phyloP scores from a whole-genome alignment of 2,329 filamentous ascomycete species.

The Fusarium anguioides region DNA sequence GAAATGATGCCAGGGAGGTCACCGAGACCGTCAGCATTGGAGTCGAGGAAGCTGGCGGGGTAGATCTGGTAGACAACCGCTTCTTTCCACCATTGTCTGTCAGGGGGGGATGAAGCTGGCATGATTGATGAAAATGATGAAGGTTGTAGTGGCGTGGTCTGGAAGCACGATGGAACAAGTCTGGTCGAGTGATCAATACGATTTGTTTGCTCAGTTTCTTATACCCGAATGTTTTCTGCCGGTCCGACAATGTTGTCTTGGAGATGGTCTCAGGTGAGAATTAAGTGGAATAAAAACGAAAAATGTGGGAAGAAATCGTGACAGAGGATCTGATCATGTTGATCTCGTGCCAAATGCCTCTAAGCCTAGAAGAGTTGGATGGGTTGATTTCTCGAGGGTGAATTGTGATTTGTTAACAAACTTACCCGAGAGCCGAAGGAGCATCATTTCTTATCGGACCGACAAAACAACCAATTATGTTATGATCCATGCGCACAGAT shows the following conservation, averaged over 20 bases:
- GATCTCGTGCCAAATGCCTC: background rate
- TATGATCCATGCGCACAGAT: background rate
- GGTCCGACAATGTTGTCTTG: background rate
- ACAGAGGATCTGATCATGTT: background rate
- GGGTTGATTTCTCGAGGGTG: slow-evolving; percentile 8
- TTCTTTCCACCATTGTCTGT: slow-evolving; percentile 39
- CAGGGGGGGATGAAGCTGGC: slow-evolving; percentile 2
- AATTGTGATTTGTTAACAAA: slow-evolving; percentile 22
- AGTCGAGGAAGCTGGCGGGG: slow-evolving; percentile 41
- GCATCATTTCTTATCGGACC: background rate
- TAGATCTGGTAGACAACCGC: slow-evolving; percentile 52
- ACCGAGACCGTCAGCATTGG: slow-evolving; percentile 38
- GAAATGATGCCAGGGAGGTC: slow-evolving; percentile 42
- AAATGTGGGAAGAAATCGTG: background rate
- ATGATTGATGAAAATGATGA: background rate
- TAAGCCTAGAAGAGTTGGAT: background rate
- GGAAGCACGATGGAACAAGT: accelerated
- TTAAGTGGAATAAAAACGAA: background rate
- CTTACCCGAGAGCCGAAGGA: background rate
- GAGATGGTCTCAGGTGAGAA: background rate
- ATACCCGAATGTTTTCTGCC: background rate
- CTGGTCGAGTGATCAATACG: background rate
- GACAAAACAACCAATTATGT: background rate
- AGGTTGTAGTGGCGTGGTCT: background rate
- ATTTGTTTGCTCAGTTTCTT: background rate